Percentiles rank a stretch among this genome's conserved stretches.
Evolutionary conservation across 2,329 filamentous ascomycete species (phyloP).

Genomic region (Aspergillus alliaceus): DNA sequence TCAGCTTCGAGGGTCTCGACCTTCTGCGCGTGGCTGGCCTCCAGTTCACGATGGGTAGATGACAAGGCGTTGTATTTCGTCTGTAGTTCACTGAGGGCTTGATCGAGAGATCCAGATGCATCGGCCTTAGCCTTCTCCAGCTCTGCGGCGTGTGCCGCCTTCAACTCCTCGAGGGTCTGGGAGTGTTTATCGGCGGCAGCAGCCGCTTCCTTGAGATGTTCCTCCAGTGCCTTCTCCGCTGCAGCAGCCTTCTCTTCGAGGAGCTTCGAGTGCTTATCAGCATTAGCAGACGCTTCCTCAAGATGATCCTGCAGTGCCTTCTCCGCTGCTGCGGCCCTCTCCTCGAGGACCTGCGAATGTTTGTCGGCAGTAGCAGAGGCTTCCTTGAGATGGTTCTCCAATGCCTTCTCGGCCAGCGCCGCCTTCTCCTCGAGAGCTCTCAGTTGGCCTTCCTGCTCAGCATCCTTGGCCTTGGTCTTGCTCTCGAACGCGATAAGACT

Average conservation of each 20-base stretch:
- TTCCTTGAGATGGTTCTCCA: constrained; percentile 36
- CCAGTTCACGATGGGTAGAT: constrained; percentile 28
- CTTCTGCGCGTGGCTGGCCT: constrained; percentile 31
- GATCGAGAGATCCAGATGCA: constrained; percentile 30
- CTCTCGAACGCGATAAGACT: constrained; percentile 37
- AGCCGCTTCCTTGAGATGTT: constrained; percentile 31
- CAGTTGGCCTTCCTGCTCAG: constrained; percentile 33
- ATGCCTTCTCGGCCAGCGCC: constrained; percentile 30
- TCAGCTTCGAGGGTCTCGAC: constrained; percentile 30
- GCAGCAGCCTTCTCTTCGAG: constrained; percentile 35
- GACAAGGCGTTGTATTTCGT: constrained; percentile 34
- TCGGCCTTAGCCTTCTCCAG: constrained; percentile 33
- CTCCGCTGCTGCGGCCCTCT: constrained; percentile 33
- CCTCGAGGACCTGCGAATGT: constrained; percentile 33
- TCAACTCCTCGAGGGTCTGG: constrained; percentile 33
- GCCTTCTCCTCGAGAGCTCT: constrained; percentile 34
- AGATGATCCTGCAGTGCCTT: constrained; percentile 37
- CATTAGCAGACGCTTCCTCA: constrained; percentile 25
- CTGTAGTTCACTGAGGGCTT: constrained; percentile 33
- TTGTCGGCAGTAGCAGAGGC: constrained; percentile 30
- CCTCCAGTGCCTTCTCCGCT: constrained; percentile 34
- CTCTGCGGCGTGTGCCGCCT: constrained; percentile 35
- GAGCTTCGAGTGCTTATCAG: constrained; percentile 35
- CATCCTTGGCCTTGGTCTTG: constrained; percentile 39
- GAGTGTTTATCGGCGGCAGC: constrained; percentile 34